Conservation (phyloP, 768 basidiomycete species). For the Nidularia pulvinata region DNA sequence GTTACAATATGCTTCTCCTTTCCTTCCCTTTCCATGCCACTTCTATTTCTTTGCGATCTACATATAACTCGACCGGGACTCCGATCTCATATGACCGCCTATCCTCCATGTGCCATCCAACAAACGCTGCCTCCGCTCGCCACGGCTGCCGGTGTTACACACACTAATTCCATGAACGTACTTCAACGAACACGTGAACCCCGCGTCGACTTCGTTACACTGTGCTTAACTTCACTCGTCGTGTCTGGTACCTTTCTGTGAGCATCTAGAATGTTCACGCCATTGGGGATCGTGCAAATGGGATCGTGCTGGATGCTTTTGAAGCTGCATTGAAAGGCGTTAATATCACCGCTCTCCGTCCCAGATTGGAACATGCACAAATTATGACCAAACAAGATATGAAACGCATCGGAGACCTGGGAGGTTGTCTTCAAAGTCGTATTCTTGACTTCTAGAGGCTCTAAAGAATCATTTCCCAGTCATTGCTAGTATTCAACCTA, state of each 20-base stretch:
- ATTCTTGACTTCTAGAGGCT: conserved; percentile 4
- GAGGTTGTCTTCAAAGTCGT: conserved; percentile 46
- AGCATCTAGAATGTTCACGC: conserved; percentile 77
- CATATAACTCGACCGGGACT: too few relatives aligned
- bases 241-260: neutral
- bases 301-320: conserved; percentile 81
- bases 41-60: too few relatives aligned
- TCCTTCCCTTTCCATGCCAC: neutral
- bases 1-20: neutral
- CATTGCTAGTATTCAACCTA: conserved; percentile 90
- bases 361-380: conserved; percentile 91
- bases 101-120: too few relatives aligned
- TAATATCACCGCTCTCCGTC: conserved; percentile 65
- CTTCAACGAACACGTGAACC: too few relatives aligned
- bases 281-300: conserved; percentile 87
- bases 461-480: conserved; percentile 45
- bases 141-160: too few relatives aligned
- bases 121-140: too few relatives aligned
- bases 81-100: too few relatives aligned
- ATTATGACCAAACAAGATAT: conserved; percentile 81
- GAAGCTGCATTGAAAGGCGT: conserved; percentile 62
- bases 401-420: conserved; percentile 72
- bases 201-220: too few relatives aligned
- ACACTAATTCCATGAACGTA: too few relatives aligned
- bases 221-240: too few relatives aligned